Percentiles rank a stretch among this genome's conserved stretches.
These are phyloP conservation scores for Otatea glauca DNA, from an alignment of 176 grass and related monocot species.

Conservation along the genomic window DNA sequence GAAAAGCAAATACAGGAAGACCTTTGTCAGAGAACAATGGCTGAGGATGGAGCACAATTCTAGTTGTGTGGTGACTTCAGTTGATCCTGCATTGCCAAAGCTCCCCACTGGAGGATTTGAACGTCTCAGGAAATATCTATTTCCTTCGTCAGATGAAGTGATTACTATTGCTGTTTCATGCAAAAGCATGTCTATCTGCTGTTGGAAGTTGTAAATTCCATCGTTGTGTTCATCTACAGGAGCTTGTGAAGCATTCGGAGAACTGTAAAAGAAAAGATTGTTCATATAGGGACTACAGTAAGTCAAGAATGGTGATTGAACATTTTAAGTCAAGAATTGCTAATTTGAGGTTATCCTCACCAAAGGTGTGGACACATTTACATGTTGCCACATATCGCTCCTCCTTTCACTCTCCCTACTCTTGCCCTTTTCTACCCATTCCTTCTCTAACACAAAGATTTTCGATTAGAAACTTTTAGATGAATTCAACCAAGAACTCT, in stretches of 20 bases:
- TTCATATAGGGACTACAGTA: constrained; percentile 57
- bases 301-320: constrained; percentile 58
- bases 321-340: too few relatives aligned
- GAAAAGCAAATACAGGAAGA: constrained; percentile 74
- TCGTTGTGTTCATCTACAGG: constrained; percentile 73
- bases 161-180: constrained; percentile 83
- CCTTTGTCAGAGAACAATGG: constrained; percentile 64
- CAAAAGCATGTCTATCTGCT: constrained; percentile 68
- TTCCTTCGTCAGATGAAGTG: constrained; percentile 76
- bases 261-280: constrained; percentile 76
- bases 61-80: too few relatives aligned
- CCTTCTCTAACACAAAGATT: too few relatives aligned
- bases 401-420: too few relatives aligned
- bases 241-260: constrained; percentile 77
- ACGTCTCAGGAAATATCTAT: constrained; percentile 59
- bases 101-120: constrained; percentile 55
- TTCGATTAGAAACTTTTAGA: too few relatives aligned
- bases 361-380: too few relatives aligned
- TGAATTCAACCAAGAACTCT: too few relatives aligned
- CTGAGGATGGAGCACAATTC: constrained; percentile 53
- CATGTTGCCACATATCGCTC: too few relatives aligned
- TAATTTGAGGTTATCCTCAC: too few relatives aligned
- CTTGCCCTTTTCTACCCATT: too few relatives aligned
- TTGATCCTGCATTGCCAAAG: too few relatives aligned
- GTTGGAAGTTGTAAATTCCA: constrained; percentile 80